A percentile compares a stretch with the other conserved stretches of the same genome.
Conservation (phyloP, 2,329 filamentous ascomycete species). For the Diplocarpon rosae region DNA sequence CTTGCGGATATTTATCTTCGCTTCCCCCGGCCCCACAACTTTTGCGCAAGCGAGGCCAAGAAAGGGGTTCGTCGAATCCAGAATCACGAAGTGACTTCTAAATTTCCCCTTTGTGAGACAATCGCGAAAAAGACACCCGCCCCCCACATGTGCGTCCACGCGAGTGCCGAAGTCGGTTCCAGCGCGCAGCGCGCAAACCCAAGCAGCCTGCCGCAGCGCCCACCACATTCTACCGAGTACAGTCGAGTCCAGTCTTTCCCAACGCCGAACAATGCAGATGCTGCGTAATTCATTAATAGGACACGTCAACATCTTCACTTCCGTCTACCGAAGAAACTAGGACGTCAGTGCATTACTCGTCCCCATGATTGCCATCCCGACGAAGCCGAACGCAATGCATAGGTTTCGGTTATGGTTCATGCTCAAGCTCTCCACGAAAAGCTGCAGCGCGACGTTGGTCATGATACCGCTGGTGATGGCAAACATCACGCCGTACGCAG, state of each 20-base stretch:
- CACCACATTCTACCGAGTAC: neutral
- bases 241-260: neutral
- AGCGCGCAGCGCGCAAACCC: too few relatives aligned
- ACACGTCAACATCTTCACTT: too few relatives aligned
- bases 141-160: too few relatives aligned
- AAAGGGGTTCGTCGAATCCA: too few relatives aligned
- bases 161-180: too few relatives aligned
- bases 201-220: neutral
- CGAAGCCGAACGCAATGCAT: constrained; percentile 70
- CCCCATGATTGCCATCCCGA: constrained; percentile 81
- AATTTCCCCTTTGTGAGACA: too few relatives aligned
- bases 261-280: constrained; percentile 3
- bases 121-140: too few relatives aligned
- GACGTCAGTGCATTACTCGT: constrained; percentile 77
- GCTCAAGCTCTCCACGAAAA: constrained; percentile 78
- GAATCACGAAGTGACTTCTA: too few relatives aligned
- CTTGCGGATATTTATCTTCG: too few relatives aligned
- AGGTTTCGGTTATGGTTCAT: constrained; percentile 69
- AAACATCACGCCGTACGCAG: constrained; percentile 73
- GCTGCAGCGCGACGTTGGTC: constrained; percentile 80
- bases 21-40: too few relatives aligned
- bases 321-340: constrained; percentile 13
- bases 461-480: constrained; percentile 87
- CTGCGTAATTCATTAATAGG: constrained; percentile 4
- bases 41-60: too few relatives aligned